Evolutionary conservation across 441 rosid species (phyloP).

Genomic region (Euphorbia corollata): DNA sequence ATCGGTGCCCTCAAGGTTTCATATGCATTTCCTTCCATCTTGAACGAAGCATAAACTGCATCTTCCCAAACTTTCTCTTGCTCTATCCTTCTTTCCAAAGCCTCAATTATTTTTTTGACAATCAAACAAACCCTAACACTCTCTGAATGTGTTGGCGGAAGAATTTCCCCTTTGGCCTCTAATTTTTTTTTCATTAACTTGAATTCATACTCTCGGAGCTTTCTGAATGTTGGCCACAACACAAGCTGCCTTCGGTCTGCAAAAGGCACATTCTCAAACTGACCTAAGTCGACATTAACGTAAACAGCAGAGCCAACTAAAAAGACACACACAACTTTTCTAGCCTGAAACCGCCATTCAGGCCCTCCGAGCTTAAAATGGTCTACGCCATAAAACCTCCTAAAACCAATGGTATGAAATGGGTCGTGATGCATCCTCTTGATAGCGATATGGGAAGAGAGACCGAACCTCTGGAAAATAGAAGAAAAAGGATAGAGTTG

Average conservation of each 20-base stretch:
- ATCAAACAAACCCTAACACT: constrained; percentile 68
- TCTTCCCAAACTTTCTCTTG: constrained; percentile 64
- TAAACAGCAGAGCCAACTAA: constrained; percentile 50
- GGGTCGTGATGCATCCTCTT: constrained; percentile 25
- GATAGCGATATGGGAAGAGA: constrained; percentile 22
- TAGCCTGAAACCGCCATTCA: constrained; percentile 51
- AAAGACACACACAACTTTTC: constrained; percentile 39
- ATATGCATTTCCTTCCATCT: constrained; percentile 24
- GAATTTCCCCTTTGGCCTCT: constrained; percentile 59
- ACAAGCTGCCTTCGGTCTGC: constrained; percentile 78
- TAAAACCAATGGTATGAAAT: constrained; percentile 24
- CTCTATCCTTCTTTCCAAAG: constrained; percentile 71
- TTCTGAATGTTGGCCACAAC: constrained; percentile 47
- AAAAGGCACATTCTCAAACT: constrained; percentile 79
- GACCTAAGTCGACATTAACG: constrained; percentile 58
- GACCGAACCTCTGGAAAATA: constrained; percentile 30
- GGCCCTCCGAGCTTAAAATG: constrained; percentile 80
- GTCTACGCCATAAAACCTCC: constrained; percentile 67
- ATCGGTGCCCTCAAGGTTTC: constrained; percentile 42
- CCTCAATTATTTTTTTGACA: constrained; percentile 60
- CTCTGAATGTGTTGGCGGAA: constrained; percentile 81
- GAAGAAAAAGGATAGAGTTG: constrained; percentile 32
- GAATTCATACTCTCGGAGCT: constrained; percentile 61
- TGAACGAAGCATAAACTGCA: constrained; percentile 49
- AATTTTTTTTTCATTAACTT: constrained; percentile 45